phyloP scores from a whole-genome alignment of 306 rosid species.

The Sphenostylis stenocarpa region DNA sequence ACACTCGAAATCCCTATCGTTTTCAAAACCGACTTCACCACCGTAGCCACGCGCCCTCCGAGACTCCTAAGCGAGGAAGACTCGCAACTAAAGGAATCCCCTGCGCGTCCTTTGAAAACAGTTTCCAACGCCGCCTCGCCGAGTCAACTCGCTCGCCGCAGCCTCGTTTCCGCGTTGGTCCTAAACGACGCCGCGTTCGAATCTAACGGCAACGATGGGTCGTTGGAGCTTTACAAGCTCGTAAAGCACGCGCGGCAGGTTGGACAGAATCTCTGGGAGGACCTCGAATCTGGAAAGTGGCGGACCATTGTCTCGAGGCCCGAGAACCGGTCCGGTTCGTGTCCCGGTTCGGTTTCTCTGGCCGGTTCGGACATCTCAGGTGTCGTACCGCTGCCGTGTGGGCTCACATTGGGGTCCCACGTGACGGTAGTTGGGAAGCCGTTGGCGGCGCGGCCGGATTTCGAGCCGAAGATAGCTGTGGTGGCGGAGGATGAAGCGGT shows the following conservation, averaged over 20 bases:
- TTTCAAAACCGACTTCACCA: constrained; percentile 49
- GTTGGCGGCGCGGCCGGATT: constrained; percentile 43
- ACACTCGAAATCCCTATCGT: constrained; percentile 70
- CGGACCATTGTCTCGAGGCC: constrained; percentile 1
- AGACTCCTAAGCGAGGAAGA: constrained; percentile 52
- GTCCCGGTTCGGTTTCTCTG: constrained; percentile 59
- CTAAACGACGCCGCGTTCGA: constrained; percentile 46
- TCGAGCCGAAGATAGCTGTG: constrained; percentile 43
- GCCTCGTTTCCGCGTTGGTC: constrained; percentile 53
- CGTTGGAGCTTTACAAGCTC: constrained; percentile 60
- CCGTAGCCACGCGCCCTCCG: constrained; percentile 38
- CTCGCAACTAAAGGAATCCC: constrained; percentile 58
- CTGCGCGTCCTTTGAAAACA: constrained; percentile 56
- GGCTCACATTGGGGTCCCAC: constrained; percentile 78
- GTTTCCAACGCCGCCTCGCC: constrained; percentile 53
- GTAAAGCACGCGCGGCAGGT: constrained; percentile 61
- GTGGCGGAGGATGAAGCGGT: constrained; percentile 45
- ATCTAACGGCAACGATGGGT: constrained; percentile 26
- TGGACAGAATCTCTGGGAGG: constrained; percentile 57
- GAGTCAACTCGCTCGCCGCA: constrained; percentile 43
- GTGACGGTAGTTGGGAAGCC: constrained; percentile 75
- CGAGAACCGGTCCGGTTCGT: constrained; percentile 51
- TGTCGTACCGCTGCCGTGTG: constrained; percentile 72
- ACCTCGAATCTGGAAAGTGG: constrained; percentile 48
- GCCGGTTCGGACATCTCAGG: constrained; percentile 48